Evolutionary conservation across 176 grass and related monocot species (phyloP), one percentile per base, ranked within the genome.

Genomic region (Musa beccarii): DNA sequence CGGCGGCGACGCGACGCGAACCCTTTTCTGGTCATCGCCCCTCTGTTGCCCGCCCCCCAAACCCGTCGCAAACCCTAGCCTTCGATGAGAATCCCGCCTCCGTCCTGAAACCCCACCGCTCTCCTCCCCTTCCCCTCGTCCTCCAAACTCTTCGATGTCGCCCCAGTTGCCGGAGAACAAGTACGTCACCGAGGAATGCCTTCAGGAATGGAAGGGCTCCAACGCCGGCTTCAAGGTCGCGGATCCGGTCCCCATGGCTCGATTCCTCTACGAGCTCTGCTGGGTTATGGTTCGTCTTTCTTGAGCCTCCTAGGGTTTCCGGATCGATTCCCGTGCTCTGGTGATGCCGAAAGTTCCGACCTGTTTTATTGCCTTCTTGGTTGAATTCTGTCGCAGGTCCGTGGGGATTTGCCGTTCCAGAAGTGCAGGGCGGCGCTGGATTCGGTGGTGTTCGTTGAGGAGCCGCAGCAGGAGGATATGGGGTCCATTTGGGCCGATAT

Each of bases 201-300:
- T 99, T 79, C 86, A 65, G 75, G 88, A 99, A 75, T 99, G 95
- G 95, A 99, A 94, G 90, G 78, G 74, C 81, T 73, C 90, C 43
- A 79, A 74, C 78, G 73, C 66, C 50, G 56, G 82, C 76, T 89
- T 82, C 85, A 86, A 84, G 57, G 21, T 88, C 54, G 49, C 88
- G 55, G 91, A 99, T 89, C 91, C 90, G 49, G 95, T 99, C 56
- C 90, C 90, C 54, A 89, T 99, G 90, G 51, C 73, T 59, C 91
- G 91, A 54, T 99, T 99, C 83, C 96, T 99, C 84, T 99, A 87
- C 83, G 96, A 99, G 77, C 85, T 99, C 66, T 99, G 96, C 86
- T 99, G 89, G 88, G 91, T 86, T n/a, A 84, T 86, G 86, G 96
- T 89, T 81, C 56, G 24, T 66, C 56, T 49, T 74, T 72, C 17